Base-by-base conservation (phyloP, 805 yeast species). In the Monosporozyma unispora region DNA sequence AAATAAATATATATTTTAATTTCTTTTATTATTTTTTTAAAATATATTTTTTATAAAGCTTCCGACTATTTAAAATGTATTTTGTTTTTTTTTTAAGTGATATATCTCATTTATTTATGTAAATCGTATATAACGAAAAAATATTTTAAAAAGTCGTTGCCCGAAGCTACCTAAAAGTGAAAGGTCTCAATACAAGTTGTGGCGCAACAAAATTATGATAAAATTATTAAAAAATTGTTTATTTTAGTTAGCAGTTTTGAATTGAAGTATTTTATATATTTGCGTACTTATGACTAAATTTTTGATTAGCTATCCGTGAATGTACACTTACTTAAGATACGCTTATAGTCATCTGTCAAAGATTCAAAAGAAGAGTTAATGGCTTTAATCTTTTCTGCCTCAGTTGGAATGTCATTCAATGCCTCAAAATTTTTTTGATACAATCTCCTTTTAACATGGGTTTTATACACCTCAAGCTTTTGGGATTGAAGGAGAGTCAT, bases 351-450 rank as follows among this genome's bases (percentile, higher is more conserved):
- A 45, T 78, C 82, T 49, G 78, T 81, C 47, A 90, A 69, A 29
- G 81, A 69, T 53, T 76, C 76, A 57, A 80, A 87, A 0, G 96
- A 91, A 10, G 82, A 80, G 47, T 86, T 87, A 37, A 88, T 71
- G 57, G 86, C 86, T 57, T 83, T 87, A 52, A 74, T 75, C 52
- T 78, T 72, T 14, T 81, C 80, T n/a, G 80, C 80, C 0, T 78
- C 71, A n/a, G 68, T 72, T 41, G 83, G 88, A 61, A 88, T 68
- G 4, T 80, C 84, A 33, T 66, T 68, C 48, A 93, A 71, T 0
- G 88, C 89, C 50, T 90, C 97, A 57, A 73, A 78, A 68, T 93
- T 93, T 61, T 87, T 86, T 49, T 79, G 74, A 61, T 74, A 91
- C 23, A 93, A 68, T 51, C 99, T 74, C 58, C 72, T 76, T 65